Evolutionary conservation across 805 yeast genomes (phyloP).

Genomic region (Metschnikowia santaceciliae): DNA sequence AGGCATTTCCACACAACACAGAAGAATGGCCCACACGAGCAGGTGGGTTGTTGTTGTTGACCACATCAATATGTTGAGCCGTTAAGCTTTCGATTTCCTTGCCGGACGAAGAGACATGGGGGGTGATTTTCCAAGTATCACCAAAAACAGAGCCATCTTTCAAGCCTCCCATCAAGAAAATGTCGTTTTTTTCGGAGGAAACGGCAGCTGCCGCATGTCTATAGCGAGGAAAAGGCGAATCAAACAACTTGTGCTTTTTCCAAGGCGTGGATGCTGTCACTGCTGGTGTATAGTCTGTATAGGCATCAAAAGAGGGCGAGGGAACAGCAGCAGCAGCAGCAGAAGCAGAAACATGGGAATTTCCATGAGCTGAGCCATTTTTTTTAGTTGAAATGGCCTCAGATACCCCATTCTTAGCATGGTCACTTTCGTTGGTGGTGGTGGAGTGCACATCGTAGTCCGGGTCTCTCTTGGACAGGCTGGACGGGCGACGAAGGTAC

Average conservation of each 20-base stretch:
- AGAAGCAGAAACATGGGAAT: neutral
- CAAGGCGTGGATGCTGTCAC: constrained; percentile 50
- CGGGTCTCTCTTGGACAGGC: constrained; percentile 11
- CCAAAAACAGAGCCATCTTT: constrained; percentile 91
- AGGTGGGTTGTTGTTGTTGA: constrained; percentile 78
- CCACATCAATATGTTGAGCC: constrained; percentile 38
- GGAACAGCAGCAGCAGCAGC: neutral
- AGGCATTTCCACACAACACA: constrained; percentile 90
- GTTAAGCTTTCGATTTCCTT: constrained; percentile 22
- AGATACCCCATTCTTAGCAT: neutral
- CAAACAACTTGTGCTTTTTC: constrained; percentile 57
- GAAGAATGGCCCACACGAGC: constrained; percentile 97
- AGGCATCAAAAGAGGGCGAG: constrained; percentile 12
- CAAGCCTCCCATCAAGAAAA: constrained; percentile 91
- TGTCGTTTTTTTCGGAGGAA: constrained; percentile 74
- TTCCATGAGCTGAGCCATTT: constrained; percentile 1
- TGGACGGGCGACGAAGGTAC: constrained; percentile 16
- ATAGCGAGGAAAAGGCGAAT: constrained; percentile 91
- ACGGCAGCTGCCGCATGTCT: constrained; percentile 75
- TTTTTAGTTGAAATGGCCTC: neutral
- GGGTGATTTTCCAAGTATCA: constrained; percentile 86
- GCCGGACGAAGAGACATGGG: constrained; percentile 30
- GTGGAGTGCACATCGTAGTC: constrained; percentile 1
- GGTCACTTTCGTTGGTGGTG: neutral
- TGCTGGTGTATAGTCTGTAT: neutral